Conservation (phyloP, 106 monocot genomes). For the Amphibolis antarctica region DNA sequence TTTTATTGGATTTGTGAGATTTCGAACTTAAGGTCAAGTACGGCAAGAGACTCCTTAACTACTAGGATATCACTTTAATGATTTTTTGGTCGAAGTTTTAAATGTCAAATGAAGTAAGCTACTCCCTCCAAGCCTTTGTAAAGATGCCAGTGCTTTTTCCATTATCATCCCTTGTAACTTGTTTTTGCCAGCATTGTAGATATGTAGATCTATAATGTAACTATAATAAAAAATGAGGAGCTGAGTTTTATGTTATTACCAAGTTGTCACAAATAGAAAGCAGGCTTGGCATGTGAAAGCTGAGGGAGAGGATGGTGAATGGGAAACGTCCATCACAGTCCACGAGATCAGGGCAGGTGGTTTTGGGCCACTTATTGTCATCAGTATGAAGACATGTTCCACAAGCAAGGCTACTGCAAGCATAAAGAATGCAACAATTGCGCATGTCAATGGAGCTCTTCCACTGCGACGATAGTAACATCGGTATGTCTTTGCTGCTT, state of each 20-base stretch:
- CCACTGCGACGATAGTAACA: constrained; percentile 70
- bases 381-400: constrained; percentile 66
- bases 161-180: too few species aligned
- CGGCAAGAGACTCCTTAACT: too few species aligned
- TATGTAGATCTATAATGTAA: too few species aligned
- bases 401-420: constrained; percentile 65
- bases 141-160: too few species aligned
- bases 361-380: constrained; percentile 33
- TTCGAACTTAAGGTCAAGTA: too few species aligned
- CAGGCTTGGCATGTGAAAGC: constrained; percentile 44
- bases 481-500: constrained; percentile 8
- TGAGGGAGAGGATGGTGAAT: constrained; percentile 6
- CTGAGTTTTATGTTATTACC: constrained; percentile 19
- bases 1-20: too few species aligned
- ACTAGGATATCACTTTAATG: too few species aligned
- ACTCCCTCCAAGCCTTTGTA: too few species aligned
- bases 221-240: too few species aligned
- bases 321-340: constrained; percentile 8
- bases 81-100: too few species aligned
- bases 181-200: too few species aligned
- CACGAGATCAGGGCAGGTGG: constrained; percentile 10
- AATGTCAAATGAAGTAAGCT: too few species aligned
- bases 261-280: constrained; percentile 52
- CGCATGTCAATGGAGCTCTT: constrained; percentile 34
- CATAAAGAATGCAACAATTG: constrained; percentile 48